These are phyloP conservation scores for Candida yuanshanica DNA, from an alignment of 805 yeast species.

Conservation along the genomic window DNA sequence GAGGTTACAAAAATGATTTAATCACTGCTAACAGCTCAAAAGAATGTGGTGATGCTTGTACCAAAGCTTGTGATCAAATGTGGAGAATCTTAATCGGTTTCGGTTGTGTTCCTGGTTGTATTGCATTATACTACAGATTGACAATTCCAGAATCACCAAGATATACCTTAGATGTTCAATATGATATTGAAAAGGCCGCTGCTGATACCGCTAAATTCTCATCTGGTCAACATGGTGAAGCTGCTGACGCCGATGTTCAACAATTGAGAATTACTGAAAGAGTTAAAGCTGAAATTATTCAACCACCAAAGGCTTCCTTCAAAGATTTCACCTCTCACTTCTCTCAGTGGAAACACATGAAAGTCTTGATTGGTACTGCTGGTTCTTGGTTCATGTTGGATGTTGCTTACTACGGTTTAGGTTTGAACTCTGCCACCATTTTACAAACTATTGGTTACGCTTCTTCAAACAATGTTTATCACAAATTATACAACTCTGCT, in stretches of 20 bases:
- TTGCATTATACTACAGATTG: conserved; percentile 85
- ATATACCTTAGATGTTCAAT: conserved; percentile 72
- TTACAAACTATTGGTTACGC: conserved; percentile 84
- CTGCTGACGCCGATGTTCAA: conserved; percentile 38
- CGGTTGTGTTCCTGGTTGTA: conserved; percentile 83
- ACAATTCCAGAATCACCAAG: conserved; percentile 95
- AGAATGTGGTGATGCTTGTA: conserved; percentile 63
- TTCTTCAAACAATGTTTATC: conserved; percentile 61
- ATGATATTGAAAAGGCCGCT: conserved; percentile 49
- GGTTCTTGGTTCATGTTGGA: conserved; percentile 89
- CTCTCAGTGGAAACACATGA: conserved; percentile 78
- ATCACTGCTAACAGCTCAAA: conserved; percentile 46
- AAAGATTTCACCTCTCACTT: conserved; percentile 69
- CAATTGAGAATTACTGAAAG: conserved; percentile 42
- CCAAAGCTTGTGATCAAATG: conserved; percentile 82
- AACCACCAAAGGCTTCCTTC: conserved; percentile 79
- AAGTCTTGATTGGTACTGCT: conserved; percentile 82
- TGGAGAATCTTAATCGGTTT: conserved; percentile 90
- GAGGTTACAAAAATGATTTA: conserved; percentile 66
- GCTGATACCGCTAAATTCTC: conserved; percentile 50
- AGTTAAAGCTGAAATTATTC: conserved; percentile 45
- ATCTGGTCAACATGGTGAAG: conserved; percentile 47
- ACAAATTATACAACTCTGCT: conserved; percentile 65
- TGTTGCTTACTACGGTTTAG: conserved; percentile 86
- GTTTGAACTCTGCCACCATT: conserved; percentile 75